Conservation (phyloP, 2,329 filamentous ascomycete species). For the Anthostomella pinea region DNA sequence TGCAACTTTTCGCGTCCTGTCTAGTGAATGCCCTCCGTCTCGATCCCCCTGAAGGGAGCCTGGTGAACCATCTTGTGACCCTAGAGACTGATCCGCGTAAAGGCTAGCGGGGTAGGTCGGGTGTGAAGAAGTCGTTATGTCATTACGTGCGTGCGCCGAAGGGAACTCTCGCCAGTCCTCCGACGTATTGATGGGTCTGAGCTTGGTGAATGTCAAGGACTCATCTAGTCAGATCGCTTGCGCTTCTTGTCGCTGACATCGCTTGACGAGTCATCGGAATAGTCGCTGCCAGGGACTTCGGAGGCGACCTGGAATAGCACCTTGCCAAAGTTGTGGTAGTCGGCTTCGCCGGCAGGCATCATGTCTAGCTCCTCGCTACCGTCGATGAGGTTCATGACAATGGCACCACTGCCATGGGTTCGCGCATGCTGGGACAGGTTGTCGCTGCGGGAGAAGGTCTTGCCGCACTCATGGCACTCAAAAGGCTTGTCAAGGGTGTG, state of each 20-base stretch:
- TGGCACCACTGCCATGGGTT: conserved; percentile 85
- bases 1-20: conserved; percentile 37
- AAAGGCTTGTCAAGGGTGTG: conserved; percentile 99
- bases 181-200: too few relatives aligned
- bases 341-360: conserved; percentile 51
- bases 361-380: conserved; percentile 55
- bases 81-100: conserved; percentile 32
- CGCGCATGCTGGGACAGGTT: conserved; percentile 95
- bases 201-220: too few relatives aligned
- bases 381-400: conserved; percentile 86
- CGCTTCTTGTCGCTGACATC: conserved; percentile 63
- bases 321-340: conserved; percentile 67
- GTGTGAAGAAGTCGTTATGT: conserved; percentile 39
- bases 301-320: conserved; percentile 80
- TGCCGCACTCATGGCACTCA: conserved; percentile 94
- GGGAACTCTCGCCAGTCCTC: too few relatives aligned
- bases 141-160: conserved; percentile 40
- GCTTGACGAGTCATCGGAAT: conserved; percentile 49
- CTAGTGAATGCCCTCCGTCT: conserved; percentile 29
- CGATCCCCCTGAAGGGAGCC: conserved; percentile 15
- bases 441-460: conserved; percentile 98
- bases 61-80: conserved; percentile 21
- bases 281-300: conserved; percentile 65
- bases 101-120: conserved; percentile 28
- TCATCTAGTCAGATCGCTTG: conserved; percentile 65